Base-by-base conservation (phyloP, 2,329 filamentous ascomycete species). In the Alternaria hordeiaustralica region DNA sequence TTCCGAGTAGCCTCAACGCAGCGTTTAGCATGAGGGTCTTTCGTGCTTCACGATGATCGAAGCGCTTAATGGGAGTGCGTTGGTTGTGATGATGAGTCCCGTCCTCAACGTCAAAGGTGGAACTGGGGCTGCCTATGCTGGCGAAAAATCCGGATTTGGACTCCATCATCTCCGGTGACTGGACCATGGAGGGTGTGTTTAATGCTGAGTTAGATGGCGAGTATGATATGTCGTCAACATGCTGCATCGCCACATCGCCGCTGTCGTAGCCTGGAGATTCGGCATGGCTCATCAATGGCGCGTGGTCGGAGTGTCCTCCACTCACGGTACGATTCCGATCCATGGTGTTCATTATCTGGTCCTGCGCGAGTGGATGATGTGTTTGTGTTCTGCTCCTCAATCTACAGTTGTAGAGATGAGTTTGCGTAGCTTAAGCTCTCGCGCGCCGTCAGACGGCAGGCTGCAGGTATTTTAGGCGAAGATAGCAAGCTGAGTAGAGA, bases 1-100 rank as follows among this genome's bases (percentile, higher is more conserved):
- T 79, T 2, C 75, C 66, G 3, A 73, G 50, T 9, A 79, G 69
- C 11, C 73, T 72, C 23, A n/a, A n/a, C n/a, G n/a, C n/a, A n/a
- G n/a, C n/a, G n/a, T n/a, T n/a, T n/a, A n/a, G n/a, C n/a, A n/a
- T n/a, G n/a, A n/a, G n/a, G n/a, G n/a, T 67, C 12, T 72, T 76
- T 9, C 77, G 67, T 2, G 76, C 69, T 23, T 75, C 69, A n/a
- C 71, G 72, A 51, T 79, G 73, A 20, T 78, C 72, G 53, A 78
- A 79, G 9, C 62, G 70, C 55, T 78, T 78, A 13, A 69, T 64
- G 21, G 61, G 67, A 12, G 66, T 61, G 25, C 41, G 58, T 6
- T 57, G 66, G 46, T 60, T 60, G 9, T 64, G 57, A 23, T 66
- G 59, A 15, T 62, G 60, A 9, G 73, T 46, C 71, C 76, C 61